Conservation (phyloP, 176 grass and related monocot species). For the Bromus sterilis region DNA sequence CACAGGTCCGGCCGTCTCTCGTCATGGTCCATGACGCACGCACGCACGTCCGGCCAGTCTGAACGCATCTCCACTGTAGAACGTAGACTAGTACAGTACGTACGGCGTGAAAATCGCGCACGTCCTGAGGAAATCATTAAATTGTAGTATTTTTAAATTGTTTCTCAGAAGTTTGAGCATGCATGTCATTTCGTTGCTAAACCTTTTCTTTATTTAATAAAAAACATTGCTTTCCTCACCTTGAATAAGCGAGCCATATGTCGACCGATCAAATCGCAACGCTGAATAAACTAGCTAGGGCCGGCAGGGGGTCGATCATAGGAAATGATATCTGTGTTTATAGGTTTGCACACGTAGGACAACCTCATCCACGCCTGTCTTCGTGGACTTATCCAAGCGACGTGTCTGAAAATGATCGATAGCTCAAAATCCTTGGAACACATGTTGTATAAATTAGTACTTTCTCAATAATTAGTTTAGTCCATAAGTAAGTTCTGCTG, state of each 20-base stretch:
- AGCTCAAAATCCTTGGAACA: background rate
- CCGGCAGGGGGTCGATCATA: background rate
- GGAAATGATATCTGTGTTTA: background rate
- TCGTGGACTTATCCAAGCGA: background rate
- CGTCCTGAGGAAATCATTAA: background rate
- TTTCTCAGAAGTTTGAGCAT: too few species aligned
- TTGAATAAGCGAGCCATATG: background rate
- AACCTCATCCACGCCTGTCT: background rate
- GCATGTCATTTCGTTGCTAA: too few species aligned
- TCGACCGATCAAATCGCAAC: background rate
- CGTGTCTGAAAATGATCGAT: background rate
- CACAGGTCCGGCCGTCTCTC: background rate
- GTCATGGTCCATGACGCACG: background rate
- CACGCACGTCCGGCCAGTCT: background rate
- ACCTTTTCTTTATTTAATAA: too few species aligned
- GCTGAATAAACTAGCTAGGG: background rate
- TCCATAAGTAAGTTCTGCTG: too few species aligned
- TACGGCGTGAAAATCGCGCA: background rate
- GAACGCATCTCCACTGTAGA: background rate
- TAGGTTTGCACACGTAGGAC: background rate
- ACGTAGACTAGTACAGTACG: background rate
- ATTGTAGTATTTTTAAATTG: too few species aligned
- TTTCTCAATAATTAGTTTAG: too few species aligned
- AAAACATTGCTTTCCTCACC: background rate
- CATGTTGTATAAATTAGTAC: too few species aligned